Conservation (phyloP, 345 rosid genomes). For the Salix caprea region DNA sequence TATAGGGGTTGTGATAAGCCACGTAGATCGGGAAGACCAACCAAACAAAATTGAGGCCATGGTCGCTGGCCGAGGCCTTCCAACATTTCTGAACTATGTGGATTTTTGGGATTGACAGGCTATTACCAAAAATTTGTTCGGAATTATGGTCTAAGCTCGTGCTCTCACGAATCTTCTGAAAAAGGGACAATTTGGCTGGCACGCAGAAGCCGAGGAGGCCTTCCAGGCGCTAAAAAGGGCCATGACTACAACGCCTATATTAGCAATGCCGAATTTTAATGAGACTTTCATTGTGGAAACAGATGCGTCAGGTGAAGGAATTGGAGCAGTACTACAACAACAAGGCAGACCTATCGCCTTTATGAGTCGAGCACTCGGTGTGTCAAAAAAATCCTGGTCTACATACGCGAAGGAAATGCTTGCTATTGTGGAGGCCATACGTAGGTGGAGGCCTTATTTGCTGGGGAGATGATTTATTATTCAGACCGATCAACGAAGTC, state of each 20-base stretch:
- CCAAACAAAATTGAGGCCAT: too few species aligned
- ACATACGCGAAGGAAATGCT: constrained; percentile 1
- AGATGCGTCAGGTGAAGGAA: neutral
- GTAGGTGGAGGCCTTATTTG: neutral
- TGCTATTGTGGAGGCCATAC: neutral
- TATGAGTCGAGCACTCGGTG: too few species aligned
- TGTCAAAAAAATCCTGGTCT: neutral
- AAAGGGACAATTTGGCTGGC: too few species aligned
- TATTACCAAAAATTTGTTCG: neutral
- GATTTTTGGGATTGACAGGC: too few species aligned
- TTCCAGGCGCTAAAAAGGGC: neutral
- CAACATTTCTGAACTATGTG: too few species aligned
- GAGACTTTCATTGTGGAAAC: neutral
- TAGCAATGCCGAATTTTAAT: neutral
- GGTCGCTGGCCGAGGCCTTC: too few species aligned
- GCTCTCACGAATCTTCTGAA: too few species aligned
- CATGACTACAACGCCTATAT: neutral
- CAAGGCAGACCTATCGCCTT: too few species aligned
- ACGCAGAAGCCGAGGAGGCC: too few species aligned
- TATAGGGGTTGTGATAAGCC: too few species aligned
- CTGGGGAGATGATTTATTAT: neutral
- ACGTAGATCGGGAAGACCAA: too few species aligned
- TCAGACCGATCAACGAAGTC: neutral
- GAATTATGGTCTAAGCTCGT: too few species aligned
- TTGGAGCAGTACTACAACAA: neutral